Base-by-base conservation (phyloP, 257 asterid genomes). In the Asclepias syriaca region DNA sequence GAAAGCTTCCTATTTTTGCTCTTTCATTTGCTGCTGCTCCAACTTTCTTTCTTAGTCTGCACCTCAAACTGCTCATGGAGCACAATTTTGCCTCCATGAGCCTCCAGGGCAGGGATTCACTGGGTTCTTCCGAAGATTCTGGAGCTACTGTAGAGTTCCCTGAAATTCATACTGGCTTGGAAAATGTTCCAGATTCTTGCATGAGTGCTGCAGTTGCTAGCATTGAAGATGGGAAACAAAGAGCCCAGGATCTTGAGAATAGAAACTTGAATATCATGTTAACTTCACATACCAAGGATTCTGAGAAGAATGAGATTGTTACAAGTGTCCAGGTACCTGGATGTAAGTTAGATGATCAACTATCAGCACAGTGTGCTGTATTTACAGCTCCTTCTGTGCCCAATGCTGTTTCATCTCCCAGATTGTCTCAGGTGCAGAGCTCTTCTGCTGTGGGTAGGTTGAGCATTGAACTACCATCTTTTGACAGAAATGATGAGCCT, bases 401-500 rank as follows among this genome's bases (percentile, higher is more conserved):
- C 9, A 68, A 75, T 32, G 29, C 63, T 57, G 16, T 72, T 66
- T 6, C 79, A 76, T 76, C 85, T 77, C 79, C 70, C 24, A 71
- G 81, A 54, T 59, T 65, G 54, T 49, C 88, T 46, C 66, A 72
- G 75, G 68, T 56, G 15, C 75, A 61, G 72, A 68, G 73, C 49
- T 80, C 75, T 77, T 66, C 88, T 74, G 66, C 73, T 76, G 76
- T 81, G 65, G 77, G 82, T 77, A 82, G 78, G 66, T 63, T 88
- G 82, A 76, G 74, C 61, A 71, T 89, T 75, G 93, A 77, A 55
- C 85, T 89, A 77, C 93, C 95, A 65, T 84, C 87, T 65, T 74
- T 74, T 53, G 86, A 83, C 73, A 83, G 75, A 76, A 77, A 70
- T 68, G 85, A 82, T 65, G 72, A 65, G 69, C 79, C 81, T 74